These are phyloP conservation scores for Batrachochytrium dendrobatidis DNA, from an alignment of 371 early-diverging fungal species.

Conservation along the genomic window DNA sequence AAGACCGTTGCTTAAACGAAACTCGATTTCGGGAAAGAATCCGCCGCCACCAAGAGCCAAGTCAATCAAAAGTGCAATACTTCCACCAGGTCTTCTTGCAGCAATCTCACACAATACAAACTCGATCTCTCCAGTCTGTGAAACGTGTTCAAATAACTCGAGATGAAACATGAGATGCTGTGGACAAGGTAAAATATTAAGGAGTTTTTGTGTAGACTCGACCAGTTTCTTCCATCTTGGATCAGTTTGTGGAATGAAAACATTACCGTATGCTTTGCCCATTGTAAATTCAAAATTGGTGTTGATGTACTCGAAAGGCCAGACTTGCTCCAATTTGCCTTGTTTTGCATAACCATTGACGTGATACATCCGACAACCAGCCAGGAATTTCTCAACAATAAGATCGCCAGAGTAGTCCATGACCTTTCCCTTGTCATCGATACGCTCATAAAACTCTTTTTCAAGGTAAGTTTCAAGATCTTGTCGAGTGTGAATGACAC, in stretches of 20 bases:
- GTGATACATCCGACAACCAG: conserved; percentile 28
- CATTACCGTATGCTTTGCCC: conserved; percentile 37
- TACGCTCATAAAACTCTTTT: conserved; percentile 20
- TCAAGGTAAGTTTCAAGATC: conserved; percentile 24
- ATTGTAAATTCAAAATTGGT: conserved; percentile 35
- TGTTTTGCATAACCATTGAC: conserved; percentile 32
- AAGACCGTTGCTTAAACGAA: conserved; percentile 26
- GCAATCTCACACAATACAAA: conserved; percentile 37
- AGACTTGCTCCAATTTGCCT: conserved; percentile 20
- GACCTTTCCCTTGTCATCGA: conserved; percentile 21
- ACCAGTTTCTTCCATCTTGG: conserved; percentile 12
- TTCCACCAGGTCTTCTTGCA: conserved; percentile 32
- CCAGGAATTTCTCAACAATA: conserved; percentile 28
- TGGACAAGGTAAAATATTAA: conserved; percentile 21
- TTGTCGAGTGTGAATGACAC: conserved; percentile 13
- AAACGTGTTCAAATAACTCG: conserved; percentile 27
- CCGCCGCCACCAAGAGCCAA: conserved; percentile 15
- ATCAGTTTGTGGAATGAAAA: conserved; percentile 20
- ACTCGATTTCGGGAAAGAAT: conserved; percentile 31
- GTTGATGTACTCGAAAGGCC: conserved; percentile 33
- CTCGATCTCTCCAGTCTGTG: background rate
- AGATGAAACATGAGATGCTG: conserved; percentile 31
- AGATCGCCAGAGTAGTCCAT: conserved; percentile 32
- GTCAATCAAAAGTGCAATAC: conserved; percentile 27
- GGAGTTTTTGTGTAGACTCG: conserved; percentile 17